Percentiles rank a stretch among this genome's conserved stretches.
Conservation (phyloP, 768 basidiomycete species). For the Kwoniella shandongensis region DNA sequence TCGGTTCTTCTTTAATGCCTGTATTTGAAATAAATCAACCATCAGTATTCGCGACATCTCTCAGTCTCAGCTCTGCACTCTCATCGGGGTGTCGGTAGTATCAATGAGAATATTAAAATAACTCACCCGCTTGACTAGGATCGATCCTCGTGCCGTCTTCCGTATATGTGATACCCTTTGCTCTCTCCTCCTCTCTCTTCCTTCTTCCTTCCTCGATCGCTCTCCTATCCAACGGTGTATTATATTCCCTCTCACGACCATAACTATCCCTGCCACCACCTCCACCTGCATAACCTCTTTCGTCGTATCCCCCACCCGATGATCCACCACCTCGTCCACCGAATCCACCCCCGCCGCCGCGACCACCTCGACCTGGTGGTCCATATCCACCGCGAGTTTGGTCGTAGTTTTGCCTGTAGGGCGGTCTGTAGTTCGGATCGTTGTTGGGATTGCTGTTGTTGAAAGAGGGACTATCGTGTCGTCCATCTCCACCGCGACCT, state of each 20-base stretch:
- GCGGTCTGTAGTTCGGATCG: conserved; percentile 15
- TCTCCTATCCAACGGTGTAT: conserved; percentile 46
- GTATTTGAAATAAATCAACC: no score
- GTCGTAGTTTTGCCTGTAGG: conserved; percentile 5
- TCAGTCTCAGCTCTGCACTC: no score
- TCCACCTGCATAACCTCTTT: conserved; percentile 19
- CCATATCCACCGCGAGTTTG: conserved; percentile 5
- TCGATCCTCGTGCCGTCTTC: conserved; percentile 15
- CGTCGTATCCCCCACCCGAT: conserved; percentile 14
- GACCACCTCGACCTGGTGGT: conserved; percentile 1
- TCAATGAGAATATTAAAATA: not conserved
- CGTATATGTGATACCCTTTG: conserved; percentile 31
- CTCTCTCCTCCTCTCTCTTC: conserved; percentile 46
- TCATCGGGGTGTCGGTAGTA: no score
- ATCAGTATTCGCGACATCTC: not conserved
- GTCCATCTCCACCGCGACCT: not conserved
- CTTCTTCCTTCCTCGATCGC: conserved; percentile 52
- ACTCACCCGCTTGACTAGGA: conserved; percentile 27
- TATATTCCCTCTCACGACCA: conserved; percentile 23
- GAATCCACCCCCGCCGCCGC: conserved; percentile 14
- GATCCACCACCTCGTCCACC: conserved; percentile 4
- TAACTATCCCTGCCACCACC: conserved; percentile 14
- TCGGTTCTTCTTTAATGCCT: conserved; percentile 11
- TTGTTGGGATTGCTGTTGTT: conserved; percentile 12
- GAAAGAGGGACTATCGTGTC: not conserved